These are phyloP conservation scores for Perkinsus chesapeaki DNA, from an alignment of 169 alveolate species.

Conservation along the genomic window DNA sequence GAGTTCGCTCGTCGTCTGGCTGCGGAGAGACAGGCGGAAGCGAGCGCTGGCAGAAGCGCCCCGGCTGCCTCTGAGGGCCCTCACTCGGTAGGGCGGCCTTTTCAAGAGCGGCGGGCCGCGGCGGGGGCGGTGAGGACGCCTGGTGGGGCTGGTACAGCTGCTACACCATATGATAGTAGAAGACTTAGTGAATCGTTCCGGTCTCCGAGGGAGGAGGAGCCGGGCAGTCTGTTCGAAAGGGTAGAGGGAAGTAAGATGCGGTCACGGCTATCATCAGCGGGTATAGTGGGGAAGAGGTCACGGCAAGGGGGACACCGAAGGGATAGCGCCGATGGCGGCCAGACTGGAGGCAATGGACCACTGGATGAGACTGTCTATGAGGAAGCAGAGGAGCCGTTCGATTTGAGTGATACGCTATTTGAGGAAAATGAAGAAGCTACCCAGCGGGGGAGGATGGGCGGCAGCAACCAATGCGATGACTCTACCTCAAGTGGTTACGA, in stretches of 20 bases:
- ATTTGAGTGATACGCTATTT: too few species aligned
- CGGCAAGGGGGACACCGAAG: too few species aligned
- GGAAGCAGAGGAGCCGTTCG: too few species aligned
- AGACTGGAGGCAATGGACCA: too few species aligned
- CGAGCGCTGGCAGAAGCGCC: neutral
- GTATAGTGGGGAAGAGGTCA: neutral
- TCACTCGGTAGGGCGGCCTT: neutral
- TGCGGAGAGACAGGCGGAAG: neutral
- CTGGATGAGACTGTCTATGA: too few species aligned
- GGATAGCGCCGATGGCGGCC: too few species aligned
- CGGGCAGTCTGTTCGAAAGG: too few species aligned
- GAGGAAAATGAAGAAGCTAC: too few species aligned
- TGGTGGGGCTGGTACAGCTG: neutral
- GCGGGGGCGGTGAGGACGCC: neutral
- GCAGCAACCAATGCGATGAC: neutral
- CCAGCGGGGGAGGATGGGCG: neutral
- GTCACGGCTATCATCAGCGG: neutral
- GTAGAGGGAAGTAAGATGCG: too few species aligned
- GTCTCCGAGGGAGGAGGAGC: neutral
- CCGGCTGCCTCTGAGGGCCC: neutral
- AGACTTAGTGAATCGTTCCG: neutral
- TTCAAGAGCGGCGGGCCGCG: neutral
- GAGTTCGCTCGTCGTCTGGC: neutral
- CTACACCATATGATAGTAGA: neutral
- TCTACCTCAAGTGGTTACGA: too few species aligned